phyloP scores from a whole-genome alignment of 331 rosid species.

The Stylosanthes scabra region DNA sequence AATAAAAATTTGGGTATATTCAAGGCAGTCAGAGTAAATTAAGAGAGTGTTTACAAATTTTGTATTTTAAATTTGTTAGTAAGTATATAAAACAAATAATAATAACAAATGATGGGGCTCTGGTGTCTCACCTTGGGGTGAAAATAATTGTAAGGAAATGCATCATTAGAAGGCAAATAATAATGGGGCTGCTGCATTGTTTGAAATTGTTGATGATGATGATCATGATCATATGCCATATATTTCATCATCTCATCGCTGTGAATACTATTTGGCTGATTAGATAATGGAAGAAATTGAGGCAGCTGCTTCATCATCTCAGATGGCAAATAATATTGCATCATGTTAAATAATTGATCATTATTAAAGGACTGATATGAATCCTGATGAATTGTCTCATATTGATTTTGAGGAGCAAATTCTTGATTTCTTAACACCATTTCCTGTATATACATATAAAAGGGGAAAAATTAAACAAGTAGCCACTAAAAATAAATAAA shows the following conservation, averaged over 20 bases:
- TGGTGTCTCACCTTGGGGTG: slow-evolving; percentile 16
- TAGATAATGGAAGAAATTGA: neutral
- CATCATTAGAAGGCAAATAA: neutral
- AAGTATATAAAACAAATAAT: too few species aligned
- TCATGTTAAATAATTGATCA: neutral
- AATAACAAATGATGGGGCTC: too few species aligned
- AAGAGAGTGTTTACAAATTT: too few species aligned
- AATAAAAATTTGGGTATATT: too few species aligned
- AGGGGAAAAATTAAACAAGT: neutral
- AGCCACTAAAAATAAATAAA: neutral
- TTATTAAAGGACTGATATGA: neutral
- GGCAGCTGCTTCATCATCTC: neutral
- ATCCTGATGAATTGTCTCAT: neutral
- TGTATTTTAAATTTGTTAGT: too few species aligned
- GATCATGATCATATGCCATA: neutral
- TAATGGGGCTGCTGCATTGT: slow-evolving; percentile 3
- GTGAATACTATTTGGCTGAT: neutral
- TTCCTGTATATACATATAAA: slow-evolving; percentile 1
- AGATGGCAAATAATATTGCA: neutral
- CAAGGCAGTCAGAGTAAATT: too few species aligned
- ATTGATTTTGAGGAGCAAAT: neutral
- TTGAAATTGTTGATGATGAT: neutral
- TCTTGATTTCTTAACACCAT: neutral
- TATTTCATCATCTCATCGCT: neutral
- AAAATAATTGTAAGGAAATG: neutral